Percentiles rank a stretch among this genome's conserved stretches.
Evolutionary conservation across 2,329 filamentous ascomycete species (phyloP).

Genomic region (Colletotrichum zoysiae): DNA sequence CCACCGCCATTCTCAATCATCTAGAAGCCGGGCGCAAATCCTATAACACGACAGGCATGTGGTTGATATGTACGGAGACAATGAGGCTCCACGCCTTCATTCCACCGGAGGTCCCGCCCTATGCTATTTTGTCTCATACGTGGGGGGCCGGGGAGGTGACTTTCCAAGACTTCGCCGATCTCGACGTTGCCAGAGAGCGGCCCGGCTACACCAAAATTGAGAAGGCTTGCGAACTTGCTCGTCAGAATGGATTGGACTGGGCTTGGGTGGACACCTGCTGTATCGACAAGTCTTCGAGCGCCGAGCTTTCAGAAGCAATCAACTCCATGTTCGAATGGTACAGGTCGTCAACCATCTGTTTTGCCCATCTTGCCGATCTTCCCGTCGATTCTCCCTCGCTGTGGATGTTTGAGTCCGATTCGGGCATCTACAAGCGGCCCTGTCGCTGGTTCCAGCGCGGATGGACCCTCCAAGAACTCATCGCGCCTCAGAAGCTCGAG

Average conservation of each 20-base stretch:
- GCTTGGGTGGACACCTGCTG: slow-evolving; percentile 31
- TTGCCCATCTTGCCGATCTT: slow-evolving; percentile 33
- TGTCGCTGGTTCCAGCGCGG: slow-evolving; percentile 29
- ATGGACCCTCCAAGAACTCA: slow-evolving; percentile 42
- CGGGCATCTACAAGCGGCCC: neutral
- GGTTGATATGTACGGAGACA: slow-evolving; percentile 45
- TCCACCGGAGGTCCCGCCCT: slow-evolving; percentile 41
- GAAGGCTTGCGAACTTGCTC: slow-evolving; percentile 35
- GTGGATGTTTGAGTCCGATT: neutral
- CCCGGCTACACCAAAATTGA: slow-evolving; percentile 36
- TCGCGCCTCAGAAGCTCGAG: slow-evolving; percentile 43
- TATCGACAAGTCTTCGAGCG: slow-evolving; percentile 32
- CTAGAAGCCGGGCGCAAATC: neutral
- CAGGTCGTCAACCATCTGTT: slow-evolving; percentile 30
- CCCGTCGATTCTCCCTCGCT: neutral
- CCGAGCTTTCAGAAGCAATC: slow-evolving; percentile 35
- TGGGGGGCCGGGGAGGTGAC: slow-evolving; percentile 50
- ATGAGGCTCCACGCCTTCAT: slow-evolving; percentile 43
- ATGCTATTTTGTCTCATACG: slow-evolving; percentile 54
- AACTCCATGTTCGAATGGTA: slow-evolving; percentile 38
- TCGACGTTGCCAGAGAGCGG: neutral
- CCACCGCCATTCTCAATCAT: neutral
- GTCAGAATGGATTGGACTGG: slow-evolving; percentile 22
- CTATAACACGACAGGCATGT: slow-evolving; percentile 40
- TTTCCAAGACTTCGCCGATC: slow-evolving; percentile 44